These are phyloP conservation scores for Leucosporidium scottii DNA, from an alignment of 768 basidiomycete genomes.

Conservation along the genomic window DNA sequence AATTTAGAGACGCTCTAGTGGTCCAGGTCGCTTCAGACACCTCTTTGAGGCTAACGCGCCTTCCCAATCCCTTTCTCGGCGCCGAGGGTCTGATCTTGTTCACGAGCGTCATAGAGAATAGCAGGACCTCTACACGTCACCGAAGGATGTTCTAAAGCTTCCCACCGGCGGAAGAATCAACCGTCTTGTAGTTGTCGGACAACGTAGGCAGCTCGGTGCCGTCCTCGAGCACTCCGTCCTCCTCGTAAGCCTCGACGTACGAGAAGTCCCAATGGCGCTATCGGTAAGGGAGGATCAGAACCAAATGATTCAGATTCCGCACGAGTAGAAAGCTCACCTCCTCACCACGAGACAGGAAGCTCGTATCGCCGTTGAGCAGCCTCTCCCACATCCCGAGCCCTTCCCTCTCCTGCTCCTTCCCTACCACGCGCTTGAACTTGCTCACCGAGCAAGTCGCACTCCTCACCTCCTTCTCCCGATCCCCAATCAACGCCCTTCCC, in stretches of 20 bases:
- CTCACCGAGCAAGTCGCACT: slow-evolving; percentile 26
- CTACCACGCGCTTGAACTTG: slow-evolving; percentile 15
- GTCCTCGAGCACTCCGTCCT: slow-evolving; percentile 26
- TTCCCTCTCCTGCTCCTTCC: neutral
- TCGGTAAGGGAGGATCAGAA: no score
- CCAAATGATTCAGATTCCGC: neutral
- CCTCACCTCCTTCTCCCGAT: neutral
- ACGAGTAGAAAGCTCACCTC: slow-evolving; percentile 6
- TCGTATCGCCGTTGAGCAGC: slow-evolving; percentile 22
- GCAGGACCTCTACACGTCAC: no score
- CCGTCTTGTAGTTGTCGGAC: no score
- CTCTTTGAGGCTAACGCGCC: no score
- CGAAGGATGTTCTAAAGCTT: no score
- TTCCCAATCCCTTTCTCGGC: no score
- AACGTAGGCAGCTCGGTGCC: neutral
- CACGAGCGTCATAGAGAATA: no score
- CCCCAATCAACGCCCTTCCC: slow-evolving; percentile 12
- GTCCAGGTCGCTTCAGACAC: no score
- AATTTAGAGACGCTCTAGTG: no score
- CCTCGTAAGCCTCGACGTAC: slow-evolving; percentile 29
- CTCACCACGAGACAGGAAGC: slow-evolving; percentile 21
- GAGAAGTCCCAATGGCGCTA: slow-evolving; percentile 31
- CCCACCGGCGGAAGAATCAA: no score
- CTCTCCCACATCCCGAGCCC: slow-evolving; percentile 7
- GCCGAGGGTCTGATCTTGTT: no score